Base-by-base conservation (phyloP, 441 rosid species). In the Eutrema salsugineum region DNA sequence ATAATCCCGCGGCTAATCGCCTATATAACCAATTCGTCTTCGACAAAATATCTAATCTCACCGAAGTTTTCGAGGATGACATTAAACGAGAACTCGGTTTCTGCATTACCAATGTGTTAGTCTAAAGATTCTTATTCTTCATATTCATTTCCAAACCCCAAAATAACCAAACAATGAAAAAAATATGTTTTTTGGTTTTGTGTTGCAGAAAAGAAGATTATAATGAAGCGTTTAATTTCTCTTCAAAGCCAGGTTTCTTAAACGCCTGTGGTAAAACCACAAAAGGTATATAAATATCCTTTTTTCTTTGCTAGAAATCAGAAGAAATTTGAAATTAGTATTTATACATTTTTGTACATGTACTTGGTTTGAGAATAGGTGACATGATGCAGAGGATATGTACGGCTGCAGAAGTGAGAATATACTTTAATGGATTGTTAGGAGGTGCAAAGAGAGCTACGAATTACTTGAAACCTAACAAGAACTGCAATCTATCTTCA, bases 21-120 rank as follows among this genome's bases (percentile, higher is more conserved):
- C 56, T 86, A 6, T 70, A 84, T 35, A 70, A 86, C 17, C 78
- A 83, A 68, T 70, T 85, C 49, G 43, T 87, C 14, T 79, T 44
- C 63, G 79, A 65, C n/a, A 86, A 80, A 68, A 70, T 92, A 63
- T 71, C 88, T 1, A 90, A 89, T 76, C 76, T 84, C 69, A 86
- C 96, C 27, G 44, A 73, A 55, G 63, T 82, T 40, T 87, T 92
- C 82, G 85, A 84, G 42, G 75, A 50, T 49, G 97, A 94, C 27
- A 82, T 94, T 44, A 35, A 70, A 49, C 72, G 86, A 70, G 58
- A 92, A 36, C 85, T 89, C 44, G 91, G 86, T 33, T 92, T 94
- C 84, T 94, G 99, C 91, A 85, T 94, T 19, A 79, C 86, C 65
- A 90, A 94, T 87, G 83, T 83, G 99, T 94, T 75, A 69, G 93